phyloP scores from a whole-genome alignment of 768 basidiomycete genomes.

The Leccinum rimulosum region DNA sequence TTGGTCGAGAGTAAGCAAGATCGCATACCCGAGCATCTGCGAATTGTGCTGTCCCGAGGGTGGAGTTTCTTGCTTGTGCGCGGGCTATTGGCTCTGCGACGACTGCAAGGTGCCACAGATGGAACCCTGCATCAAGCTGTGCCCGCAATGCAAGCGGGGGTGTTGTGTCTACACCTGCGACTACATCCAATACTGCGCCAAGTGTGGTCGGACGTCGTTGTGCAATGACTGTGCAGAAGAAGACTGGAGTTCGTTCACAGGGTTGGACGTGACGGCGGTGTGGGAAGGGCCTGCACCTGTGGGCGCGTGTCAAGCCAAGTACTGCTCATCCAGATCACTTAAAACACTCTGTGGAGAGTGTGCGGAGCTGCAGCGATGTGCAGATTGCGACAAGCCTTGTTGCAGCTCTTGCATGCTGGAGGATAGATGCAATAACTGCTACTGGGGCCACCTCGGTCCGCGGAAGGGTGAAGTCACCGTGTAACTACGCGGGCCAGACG shows the following conservation, averaged over 20 bases:
- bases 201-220: conserved; percentile 20
- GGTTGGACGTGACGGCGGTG: neutral
- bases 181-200: conserved; percentile 23
- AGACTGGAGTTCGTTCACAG: neutral
- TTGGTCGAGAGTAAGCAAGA: conserved; percentile 9
- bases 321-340: neutral
- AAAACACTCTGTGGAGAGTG: neutral
- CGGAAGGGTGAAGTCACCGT: too few relatives aligned
- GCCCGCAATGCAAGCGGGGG: conserved; percentile 16
- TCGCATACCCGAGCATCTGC: neutral
- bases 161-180: conserved; percentile 5
- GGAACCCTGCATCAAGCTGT: neutral
- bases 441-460: neutral
- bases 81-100: conserved; percentile 23
- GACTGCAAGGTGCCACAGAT: conserved; percentile 15
- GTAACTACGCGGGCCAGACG: too few relatives aligned
- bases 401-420: neutral
- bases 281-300: neutral
- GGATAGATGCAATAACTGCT: neutral
- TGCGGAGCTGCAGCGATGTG: neutral
- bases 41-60: conserved; percentile 7
- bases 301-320: neutral
- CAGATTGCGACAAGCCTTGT: neutral
- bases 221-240: neutral
- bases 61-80: conserved; percentile 23